Conservation (phyloP, 345 rosid species). For the Rhodomyrtus tomentosa region DNA sequence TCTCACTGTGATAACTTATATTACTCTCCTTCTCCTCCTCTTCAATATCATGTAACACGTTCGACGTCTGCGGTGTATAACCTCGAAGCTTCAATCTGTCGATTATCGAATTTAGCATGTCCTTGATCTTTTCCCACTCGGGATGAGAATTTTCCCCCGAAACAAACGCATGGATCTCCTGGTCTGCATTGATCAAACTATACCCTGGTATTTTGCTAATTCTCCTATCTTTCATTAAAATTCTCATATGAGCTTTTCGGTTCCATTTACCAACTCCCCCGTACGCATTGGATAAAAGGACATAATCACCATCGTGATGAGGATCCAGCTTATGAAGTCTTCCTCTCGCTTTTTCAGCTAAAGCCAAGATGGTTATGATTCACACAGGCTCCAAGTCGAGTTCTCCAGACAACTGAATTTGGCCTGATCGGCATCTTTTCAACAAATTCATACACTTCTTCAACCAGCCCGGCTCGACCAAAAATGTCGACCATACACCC, state of each 20-base stretch:
- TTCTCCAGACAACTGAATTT: constrained; percentile 40
- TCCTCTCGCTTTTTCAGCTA: constrained; percentile 27
- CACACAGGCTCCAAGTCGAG: constrained; percentile 44
- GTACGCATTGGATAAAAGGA: constrained; percentile 45
- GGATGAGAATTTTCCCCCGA: constrained; percentile 38
- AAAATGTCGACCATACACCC: constrained; percentile 52
- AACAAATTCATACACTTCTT: constrained; percentile 28
- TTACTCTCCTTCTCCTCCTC: constrained; percentile 47
- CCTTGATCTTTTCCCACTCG: constrained; percentile 10
- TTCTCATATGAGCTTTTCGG: constrained; percentile 25
- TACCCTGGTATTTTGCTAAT: constrained; percentile 26
- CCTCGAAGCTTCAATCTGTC: constrained; percentile 20
- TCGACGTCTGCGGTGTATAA: constrained; percentile 13
- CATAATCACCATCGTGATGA: constrained; percentile 44
- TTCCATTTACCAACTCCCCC: constrained; percentile 24
- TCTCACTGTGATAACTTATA: constrained; percentile 39
- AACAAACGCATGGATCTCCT: constrained; percentile 25
- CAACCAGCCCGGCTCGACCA: constrained; percentile 31
- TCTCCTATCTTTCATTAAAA: constrained; percentile 27
- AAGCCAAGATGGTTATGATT: constrained; percentile 21
- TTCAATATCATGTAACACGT: constrained; percentile 36
- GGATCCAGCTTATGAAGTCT: constrained; percentile 29
- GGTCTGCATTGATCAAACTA: constrained; percentile 22
- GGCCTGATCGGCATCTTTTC: constrained; percentile 27
- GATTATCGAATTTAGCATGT: constrained; percentile 11